Evolutionary conservation across 2,329 filamentous ascomycete species (phyloP).

Genomic region (Dactylellina leptospora): DNA sequence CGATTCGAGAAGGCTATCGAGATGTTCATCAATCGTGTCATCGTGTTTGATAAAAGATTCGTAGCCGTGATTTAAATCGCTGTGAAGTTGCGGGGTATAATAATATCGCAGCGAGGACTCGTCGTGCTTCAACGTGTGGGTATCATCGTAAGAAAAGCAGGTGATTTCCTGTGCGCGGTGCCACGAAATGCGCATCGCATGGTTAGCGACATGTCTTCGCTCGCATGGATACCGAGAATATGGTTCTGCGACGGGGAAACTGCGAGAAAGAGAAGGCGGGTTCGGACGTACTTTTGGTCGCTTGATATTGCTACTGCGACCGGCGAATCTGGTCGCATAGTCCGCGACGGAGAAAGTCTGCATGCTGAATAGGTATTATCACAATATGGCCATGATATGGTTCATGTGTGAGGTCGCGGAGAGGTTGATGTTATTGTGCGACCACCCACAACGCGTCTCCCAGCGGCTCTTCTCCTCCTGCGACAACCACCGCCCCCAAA

Average conservation of each 20-base stretch:
- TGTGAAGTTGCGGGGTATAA: slow-evolving; percentile 76
- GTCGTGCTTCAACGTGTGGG: slow-evolving; percentile 78
- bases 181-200: not conserved
- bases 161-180: slow-evolving; percentile 78
- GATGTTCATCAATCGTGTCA: slow-evolving; percentile 82
- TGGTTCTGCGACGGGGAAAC: not conserved
- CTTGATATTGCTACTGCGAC: slow-evolving; percentile 74
- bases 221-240: slow-evolving; percentile 3
- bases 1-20: slow-evolving; percentile 81
- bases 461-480: too few relatives aligned
- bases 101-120: slow-evolving; percentile 87
- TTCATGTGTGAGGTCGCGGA: too few relatives aligned
- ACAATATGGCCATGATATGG: too few relatives aligned
- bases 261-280: not conserved
- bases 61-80: slow-evolving; percentile 81
- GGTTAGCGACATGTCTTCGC: not conserved
- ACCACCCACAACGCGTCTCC: slow-evolving; percentile 2
- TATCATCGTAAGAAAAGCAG: slow-evolving; percentile 89
- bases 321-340: slow-evolving; percentile 74
- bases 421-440: slow-evolving; percentile 36
- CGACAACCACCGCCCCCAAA: too few relatives aligned
- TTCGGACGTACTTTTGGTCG: slow-evolving; percentile 71
- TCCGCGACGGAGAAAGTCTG: slow-evolving; percentile 68
- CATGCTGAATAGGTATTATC: not conserved
- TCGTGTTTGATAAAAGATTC: slow-evolving; percentile 84